Evolutionary conservation across 2,329 filamentous ascomycete species (phyloP).

Genomic region (Colletotrichum aenigma): DNA sequence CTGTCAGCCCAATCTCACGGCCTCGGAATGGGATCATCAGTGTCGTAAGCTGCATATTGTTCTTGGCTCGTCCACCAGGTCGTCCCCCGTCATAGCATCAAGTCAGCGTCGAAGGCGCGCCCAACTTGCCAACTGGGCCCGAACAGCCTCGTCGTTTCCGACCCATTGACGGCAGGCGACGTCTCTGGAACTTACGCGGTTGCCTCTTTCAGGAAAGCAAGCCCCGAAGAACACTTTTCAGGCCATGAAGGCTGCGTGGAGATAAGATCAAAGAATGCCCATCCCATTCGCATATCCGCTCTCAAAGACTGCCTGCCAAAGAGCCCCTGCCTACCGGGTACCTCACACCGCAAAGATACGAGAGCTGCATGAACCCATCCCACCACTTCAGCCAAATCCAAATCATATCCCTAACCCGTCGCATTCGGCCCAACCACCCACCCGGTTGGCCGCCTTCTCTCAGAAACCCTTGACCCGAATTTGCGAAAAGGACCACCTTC

Average conservation of each 20-base stretch:
- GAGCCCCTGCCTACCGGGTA: neutral
- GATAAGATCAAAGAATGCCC: neutral
- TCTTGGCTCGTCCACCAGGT: neutral
- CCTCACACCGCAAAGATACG: neutral
- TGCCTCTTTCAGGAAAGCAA: neutral
- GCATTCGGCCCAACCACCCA: neutral
- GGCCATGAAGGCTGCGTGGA: neutral
- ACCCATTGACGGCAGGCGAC: neutral
- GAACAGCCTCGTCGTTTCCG: fast-evolving
- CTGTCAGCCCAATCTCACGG: neutral
- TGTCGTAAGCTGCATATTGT: neutral
- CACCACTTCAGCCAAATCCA: neutral
- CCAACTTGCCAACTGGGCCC: neutral
- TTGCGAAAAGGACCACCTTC: neutral
- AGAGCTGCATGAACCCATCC: neutral
- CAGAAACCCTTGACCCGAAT: neutral
- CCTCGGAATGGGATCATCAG: neutral
- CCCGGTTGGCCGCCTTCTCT: neutral
- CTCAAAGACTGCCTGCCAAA: neutral
- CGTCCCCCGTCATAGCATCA: neutral
- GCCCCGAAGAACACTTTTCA: neutral
- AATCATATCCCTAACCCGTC: neutral
- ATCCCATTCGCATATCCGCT: neutral
- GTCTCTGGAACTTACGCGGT: neutral
- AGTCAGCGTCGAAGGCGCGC: neutral